These are phyloP conservation scores for Tetrapisispora phaffii DNA, from an alignment of 805 yeast genomes.

Conservation along the genomic window DNA sequence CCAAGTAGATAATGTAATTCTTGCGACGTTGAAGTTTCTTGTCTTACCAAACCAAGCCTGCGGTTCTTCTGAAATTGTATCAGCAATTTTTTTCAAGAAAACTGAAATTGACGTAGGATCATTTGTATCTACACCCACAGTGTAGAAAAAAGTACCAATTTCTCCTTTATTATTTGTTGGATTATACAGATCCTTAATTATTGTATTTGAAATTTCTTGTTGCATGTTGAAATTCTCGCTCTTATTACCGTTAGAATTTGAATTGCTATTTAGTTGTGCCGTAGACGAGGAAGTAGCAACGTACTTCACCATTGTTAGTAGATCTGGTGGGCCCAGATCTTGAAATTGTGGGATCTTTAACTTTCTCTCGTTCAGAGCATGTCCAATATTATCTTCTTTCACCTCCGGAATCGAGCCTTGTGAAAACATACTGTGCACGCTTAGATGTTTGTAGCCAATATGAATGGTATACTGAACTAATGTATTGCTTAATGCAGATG, in stretches of 20 bases:
- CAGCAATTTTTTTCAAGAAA: constrained; percentile 57
- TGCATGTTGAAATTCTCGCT: not conserved
- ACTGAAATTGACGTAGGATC: constrained; percentile 74
- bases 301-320: constrained; percentile 35
- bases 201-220: constrained; percentile 3
- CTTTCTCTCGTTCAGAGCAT: constrained; percentile 56
- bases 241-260: constrained; percentile 3
- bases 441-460: too few species aligned
- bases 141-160: constrained; percentile 64
- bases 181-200: constrained; percentile 15
- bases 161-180: constrained; percentile 37
- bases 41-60: constrained; percentile 77
- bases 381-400: constrained; percentile 47
- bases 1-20: constrained; percentile 58
- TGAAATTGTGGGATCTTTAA: constrained; percentile 45
- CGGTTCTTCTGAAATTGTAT: constrained; percentile 46
- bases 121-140: constrained; percentile 66
- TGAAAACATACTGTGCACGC: constrained; percentile 30
- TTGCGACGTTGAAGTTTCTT: constrained; percentile 60
- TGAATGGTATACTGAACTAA: too few species aligned
- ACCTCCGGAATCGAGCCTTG: constrained; percentile 62
- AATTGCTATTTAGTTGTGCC: constrained; percentile 4
- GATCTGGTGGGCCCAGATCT: constrained; percentile 68
- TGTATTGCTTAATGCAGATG: too few species aligned
- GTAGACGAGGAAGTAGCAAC: constrained; percentile 14